Base-by-base conservation (phyloP, 768 basidiomycete genomes). In the Hydnomerulius pinastri region DNA sequence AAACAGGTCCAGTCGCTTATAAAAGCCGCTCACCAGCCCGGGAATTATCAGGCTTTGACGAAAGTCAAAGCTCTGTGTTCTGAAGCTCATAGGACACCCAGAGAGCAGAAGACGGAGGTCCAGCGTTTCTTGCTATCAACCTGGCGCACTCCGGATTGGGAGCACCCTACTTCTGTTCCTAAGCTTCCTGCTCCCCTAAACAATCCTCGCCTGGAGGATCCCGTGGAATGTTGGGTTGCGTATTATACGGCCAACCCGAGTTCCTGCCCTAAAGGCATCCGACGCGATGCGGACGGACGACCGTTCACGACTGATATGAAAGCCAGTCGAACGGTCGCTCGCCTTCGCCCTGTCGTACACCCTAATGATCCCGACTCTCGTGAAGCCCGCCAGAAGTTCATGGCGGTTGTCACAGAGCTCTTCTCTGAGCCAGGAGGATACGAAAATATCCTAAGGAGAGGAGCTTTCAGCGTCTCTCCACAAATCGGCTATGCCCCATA, bases 211-310 rank as follows among this genome's bases (percentile, higher is more conserved):
- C 61, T 73, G 41, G 73, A 78, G 51, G 77, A 78, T 51, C 73
- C 77, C 8, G 69, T 76, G 6, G 74, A 77, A 41, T 66, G 63
- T 23, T 78, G 77, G 77, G 71, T 73, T 29, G 70, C 72, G 3
- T 78, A 78, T 51, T 72, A 77, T 48, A 60, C 72, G 7, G 64
- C 67, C 25, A 75, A 78, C 49, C 73, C 66, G 8, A 70, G 67
- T 44, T 77, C 76, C 1, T 79, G 76, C 66, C 77, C 77, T 8
- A 74, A 73, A 47, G 77, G 77, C 44, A 76, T 78, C 49, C 70
- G 77, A 43, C 70, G 68, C 24, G 73, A 73, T 54, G 47, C 62
- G 10, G 63, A 65, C 48, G 69, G 70, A 12, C 64, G 62, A 18
- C 77, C 77, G 1, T 58, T 61, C 56, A 63, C 76, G 33, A 59